Base-by-base conservation (phyloP, 2,329 filamentous ascomycete species). In the Pseudogymnoascus sp. region DNA sequence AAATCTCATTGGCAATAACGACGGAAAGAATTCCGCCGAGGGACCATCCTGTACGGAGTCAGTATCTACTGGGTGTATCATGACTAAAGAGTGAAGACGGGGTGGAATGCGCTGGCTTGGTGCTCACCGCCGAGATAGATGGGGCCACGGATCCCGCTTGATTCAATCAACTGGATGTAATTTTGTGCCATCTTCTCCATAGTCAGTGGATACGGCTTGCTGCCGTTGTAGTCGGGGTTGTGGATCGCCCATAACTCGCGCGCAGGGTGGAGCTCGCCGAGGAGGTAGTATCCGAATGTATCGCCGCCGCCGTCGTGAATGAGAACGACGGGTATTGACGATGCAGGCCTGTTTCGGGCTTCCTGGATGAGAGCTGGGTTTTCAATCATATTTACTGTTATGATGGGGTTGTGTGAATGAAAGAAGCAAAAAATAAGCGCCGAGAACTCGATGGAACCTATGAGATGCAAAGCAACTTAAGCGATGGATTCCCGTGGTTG, bases 241-340 rank as follows among this genome's bases (percentile, higher is more conserved):
- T 21, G 17, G 33, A 61, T 42, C 59, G 59, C 59, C 59, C 59
- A 61, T 44, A 61, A 21, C 33, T 61, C 59, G n/a, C 59, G 59
- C 28, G 50, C 28, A 19, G 47, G 47, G 21, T 15, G 33, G 15
- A 61, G 59, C 35, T 61, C 59, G 15, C 17, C 59, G n/a, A 61
- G 17, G 10, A 61, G 7, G 19, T 38, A 61, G 59, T 61, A 61
- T 26, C 15, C 33, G 38, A 61, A 61, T 7, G 17, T 15, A 11
- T 19, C 23, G 11, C 59, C 59, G 15, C 59, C 59, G 33, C 59
- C 33, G 21, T 61, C 59, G 59, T 61, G 59, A 31, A 61, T 44
- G 13, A 61, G 59, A 31, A 61, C 59, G 59, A 61, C 26, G 9
- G 59, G 59, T 26, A 61, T 61, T 4, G 35, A 38, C 6, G 59